Evolutionary conservation across 805 yeast genomes (phyloP), one percentile per base, ranked within the genome.

Genomic region (Cyberlindnera sargentensis): DNA sequence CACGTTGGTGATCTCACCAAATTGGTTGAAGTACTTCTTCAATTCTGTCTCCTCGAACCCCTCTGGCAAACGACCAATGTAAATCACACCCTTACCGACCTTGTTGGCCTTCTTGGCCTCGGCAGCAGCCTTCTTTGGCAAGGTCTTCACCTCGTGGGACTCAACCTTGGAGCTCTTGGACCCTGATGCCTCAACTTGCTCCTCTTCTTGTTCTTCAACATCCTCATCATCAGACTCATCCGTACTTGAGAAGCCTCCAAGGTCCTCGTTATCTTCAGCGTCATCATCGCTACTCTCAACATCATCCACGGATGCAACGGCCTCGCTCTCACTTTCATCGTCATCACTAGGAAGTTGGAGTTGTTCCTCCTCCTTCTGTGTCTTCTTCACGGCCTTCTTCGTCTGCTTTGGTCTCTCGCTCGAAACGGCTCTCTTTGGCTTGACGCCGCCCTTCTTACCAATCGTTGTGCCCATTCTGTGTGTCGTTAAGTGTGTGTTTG

Each of bases 51-150:
- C 98, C 56, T 88, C 82, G 68, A 93, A 88, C 35, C 95, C 96
- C 54, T 83, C 82, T 37, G 99, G 99, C 50, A 93, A 73, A 60
- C 97, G 79, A 43, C 98, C 96, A 31, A 93, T 76, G 63, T 90
- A 93, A 43, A 93, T 68, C 42, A 88, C 87, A 32, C 91, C 89
- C 39, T 77, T 71, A 30, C 69, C 67, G 6, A 56, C 50, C 28
- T 58, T 55, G 47, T 53, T 51, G 8, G 55, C 37, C 28, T 53
- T 48, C 26, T 54, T 52, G 27, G 56, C 55, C 9, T 50, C 46
- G 15, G 44, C 45, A 20, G 51, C 28, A 9, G 44, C 29, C 33
- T 44, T 31, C 30, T 31, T 50, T 34, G 56, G 54, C 23, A 61
- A 47, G 31, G 46, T 44, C 43, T 50, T 56, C 31, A 50, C 55